phyloP scores from a whole-genome alignment of 345 rosid species.

The Psidium guajava region DNA sequence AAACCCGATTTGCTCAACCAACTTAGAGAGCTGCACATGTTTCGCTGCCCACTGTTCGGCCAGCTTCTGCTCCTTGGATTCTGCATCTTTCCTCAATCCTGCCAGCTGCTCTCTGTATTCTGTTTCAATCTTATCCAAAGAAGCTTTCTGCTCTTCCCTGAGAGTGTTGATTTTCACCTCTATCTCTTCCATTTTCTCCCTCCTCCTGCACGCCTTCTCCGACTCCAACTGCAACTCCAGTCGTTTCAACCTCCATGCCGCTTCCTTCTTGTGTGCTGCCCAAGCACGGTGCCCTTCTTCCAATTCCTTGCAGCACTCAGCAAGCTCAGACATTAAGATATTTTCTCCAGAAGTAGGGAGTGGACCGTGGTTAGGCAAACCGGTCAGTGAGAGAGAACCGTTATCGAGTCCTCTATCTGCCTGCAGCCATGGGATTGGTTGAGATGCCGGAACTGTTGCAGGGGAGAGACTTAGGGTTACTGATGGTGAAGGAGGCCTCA shows the following conservation, averaged over 20 bases:
- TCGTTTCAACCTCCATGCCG: conserved; percentile 88
- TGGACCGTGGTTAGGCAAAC: conserved; percentile 25
- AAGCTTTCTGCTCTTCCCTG: conserved; percentile 73
- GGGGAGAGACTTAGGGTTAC: conserved; percentile 78
- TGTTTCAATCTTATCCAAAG: conserved; percentile 68
- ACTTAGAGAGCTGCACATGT: conserved; percentile 61
- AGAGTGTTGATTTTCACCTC: conserved; percentile 73
- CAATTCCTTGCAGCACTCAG: conserved; percentile 83
- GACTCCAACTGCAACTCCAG: conserved; percentile 91
- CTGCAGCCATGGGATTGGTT: conserved; percentile 85
- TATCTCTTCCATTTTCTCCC: conserved; percentile 85
- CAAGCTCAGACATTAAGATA: conserved; percentile 50
- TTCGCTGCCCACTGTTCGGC: conserved; percentile 80
- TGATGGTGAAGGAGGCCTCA: conserved; percentile 63
- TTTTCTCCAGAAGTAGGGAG: conserved; percentile 41
- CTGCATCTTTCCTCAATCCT: conserved; percentile 68
- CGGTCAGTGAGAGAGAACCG: conserved; percentile 36
- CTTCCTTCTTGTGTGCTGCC: conserved; percentile 87
- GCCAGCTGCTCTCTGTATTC: conserved; percentile 70
- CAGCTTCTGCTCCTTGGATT: conserved; percentile 78
- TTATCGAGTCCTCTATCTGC: conserved; percentile 45
- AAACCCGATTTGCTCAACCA: conserved; percentile 69
- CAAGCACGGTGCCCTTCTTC: conserved; percentile 86
- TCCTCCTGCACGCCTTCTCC: conserved; percentile 61
- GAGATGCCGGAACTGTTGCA: conserved; percentile 54